Percentiles rank a stretch among this genome's conserved stretches.
phyloP scores from a whole-genome alignment of 176 grass and related monocot genomes.

The Aegilops speltoides region DNA sequence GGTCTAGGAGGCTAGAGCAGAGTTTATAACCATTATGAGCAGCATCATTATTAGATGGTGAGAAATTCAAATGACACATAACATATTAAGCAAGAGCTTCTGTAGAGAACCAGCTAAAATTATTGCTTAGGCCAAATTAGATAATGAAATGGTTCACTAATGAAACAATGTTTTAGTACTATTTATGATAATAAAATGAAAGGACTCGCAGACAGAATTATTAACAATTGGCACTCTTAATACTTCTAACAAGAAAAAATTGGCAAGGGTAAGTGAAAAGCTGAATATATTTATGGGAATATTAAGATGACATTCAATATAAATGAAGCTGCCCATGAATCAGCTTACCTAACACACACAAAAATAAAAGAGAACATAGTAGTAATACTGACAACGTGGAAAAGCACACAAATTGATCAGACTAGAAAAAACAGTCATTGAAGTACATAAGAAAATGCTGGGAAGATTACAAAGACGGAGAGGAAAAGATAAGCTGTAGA shows the following conservation, averaged over 20 bases:
- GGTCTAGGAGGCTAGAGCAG: background rate
- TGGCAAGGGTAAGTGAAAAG: no score
- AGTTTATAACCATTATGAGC: background rate
- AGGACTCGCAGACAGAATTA: no score
- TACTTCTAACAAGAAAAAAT: no score
- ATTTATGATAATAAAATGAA: no score
- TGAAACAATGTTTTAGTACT: no score
- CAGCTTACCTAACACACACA: background rate
- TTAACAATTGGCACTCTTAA: no score
- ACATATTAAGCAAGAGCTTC: background rate
- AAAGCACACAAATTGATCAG: background rate
- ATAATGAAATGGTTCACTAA: slow-evolving; percentile 1
- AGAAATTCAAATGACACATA: background rate
- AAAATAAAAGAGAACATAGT: background rate
- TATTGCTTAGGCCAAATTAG: background rate
- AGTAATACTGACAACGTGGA: background rate
- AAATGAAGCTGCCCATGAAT: background rate
- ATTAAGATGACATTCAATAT: background rate
- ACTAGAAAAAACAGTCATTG: background rate
- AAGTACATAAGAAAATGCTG: background rate
- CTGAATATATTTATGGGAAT: background rate
- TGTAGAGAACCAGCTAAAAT: background rate
- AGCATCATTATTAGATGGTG: background rate
- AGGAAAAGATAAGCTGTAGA: background rate
- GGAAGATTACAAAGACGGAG: background rate